phyloP scores from a whole-genome alignment of 768 basidiomycete species.

The Crepidotus variabilis region DNA sequence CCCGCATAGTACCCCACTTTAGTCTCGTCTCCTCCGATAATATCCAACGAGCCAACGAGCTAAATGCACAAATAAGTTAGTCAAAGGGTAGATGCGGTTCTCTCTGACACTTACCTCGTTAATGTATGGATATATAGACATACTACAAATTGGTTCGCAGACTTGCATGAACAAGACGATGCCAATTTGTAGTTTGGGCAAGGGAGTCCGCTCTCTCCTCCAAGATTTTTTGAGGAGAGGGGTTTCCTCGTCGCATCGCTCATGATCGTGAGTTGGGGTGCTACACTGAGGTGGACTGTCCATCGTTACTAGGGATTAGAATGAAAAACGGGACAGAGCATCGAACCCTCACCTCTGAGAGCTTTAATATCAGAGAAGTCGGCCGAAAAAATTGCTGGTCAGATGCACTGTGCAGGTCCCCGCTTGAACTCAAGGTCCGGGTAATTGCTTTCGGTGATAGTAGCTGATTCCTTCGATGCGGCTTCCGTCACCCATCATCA shows the following conservation, averaged over 20 bases:
- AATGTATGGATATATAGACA: constrained; percentile 60
- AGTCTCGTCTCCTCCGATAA: constrained; percentile 59
- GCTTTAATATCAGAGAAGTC: too few species aligned
- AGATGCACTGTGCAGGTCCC: too few species aligned
- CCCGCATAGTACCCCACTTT: constrained; percentile 72
- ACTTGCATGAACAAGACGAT: constrained; percentile 45
- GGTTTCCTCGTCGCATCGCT: constrained; percentile 31
- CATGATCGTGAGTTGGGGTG: constrained; percentile 7
- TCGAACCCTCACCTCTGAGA: too few species aligned
- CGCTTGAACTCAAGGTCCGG: too few species aligned
- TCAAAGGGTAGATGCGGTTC: not conserved
- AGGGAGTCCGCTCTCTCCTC: constrained; percentile 30
- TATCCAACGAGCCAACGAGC: constrained; percentile 60
- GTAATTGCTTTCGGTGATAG: too few species aligned
- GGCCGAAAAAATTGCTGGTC: too few species aligned
- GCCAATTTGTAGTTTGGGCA: constrained; percentile 48
- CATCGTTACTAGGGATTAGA: too few species aligned
- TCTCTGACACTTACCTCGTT: constrained; percentile 39
- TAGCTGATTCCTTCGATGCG: too few species aligned
- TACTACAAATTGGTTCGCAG: constrained; percentile 53
- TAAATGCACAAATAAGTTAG: constrained; percentile 16
- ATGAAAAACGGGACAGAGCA: too few species aligned
- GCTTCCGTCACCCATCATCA: too few species aligned
- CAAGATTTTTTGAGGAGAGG: constrained; percentile 21
- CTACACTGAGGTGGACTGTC: too few species aligned